phyloP scores from a whole-genome alignment of 2,329 filamentous ascomycete genomes.

The Aspergillus eucalypticola region DNA sequence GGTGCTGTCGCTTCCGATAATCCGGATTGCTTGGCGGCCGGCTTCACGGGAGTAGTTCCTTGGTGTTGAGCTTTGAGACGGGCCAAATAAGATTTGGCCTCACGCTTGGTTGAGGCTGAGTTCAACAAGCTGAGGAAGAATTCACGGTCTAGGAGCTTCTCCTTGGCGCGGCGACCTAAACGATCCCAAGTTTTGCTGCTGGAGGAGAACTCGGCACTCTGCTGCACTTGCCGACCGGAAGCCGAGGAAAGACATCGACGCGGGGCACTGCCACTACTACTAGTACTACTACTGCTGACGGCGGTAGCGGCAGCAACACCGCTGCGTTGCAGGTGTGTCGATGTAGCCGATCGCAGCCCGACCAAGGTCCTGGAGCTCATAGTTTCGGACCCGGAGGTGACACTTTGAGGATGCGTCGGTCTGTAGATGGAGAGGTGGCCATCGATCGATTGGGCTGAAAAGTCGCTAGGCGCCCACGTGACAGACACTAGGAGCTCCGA shows the following conservation, averaged over 20 bases:
- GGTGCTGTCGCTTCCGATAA: conserved; percentile 15
- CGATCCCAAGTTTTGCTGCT: conserved; percentile 30
- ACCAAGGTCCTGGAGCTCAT: conserved; percentile 39
- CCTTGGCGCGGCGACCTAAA: conserved; percentile 43
- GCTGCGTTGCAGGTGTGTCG: conserved; percentile 26
- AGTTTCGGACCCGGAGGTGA: conserved; percentile 24
- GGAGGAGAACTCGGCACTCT: conserved; percentile 35
- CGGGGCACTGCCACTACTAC: background rate
- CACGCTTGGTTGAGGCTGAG: conserved; percentile 86
- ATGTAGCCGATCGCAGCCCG: conserved; percentile 33
- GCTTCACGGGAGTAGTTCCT: conserved; percentile 35
- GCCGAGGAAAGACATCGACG: conserved; percentile 21
- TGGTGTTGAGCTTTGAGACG: conserved; percentile 65
- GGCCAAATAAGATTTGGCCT: conserved; percentile 87
- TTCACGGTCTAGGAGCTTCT: conserved; percentile 57
- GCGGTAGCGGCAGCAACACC: background rate
- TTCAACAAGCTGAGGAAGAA: conserved; percentile 84
- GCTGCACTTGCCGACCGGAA: conserved; percentile 24
- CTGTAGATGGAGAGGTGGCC: too few species aligned
- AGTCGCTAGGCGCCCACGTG: too few species aligned
- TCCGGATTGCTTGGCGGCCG: conserved; percentile 29
- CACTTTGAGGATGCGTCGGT: background rate
- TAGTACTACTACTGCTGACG: background rate
- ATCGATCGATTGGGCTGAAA: too few species aligned
- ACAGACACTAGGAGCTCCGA: too few species aligned